Percentiles rank a stretch among this genome's conserved stretches.
These are phyloP conservation scores for Ogataea allantospora DNA, from an alignment of 805 yeast species.

Conservation along the genomic window DNA sequence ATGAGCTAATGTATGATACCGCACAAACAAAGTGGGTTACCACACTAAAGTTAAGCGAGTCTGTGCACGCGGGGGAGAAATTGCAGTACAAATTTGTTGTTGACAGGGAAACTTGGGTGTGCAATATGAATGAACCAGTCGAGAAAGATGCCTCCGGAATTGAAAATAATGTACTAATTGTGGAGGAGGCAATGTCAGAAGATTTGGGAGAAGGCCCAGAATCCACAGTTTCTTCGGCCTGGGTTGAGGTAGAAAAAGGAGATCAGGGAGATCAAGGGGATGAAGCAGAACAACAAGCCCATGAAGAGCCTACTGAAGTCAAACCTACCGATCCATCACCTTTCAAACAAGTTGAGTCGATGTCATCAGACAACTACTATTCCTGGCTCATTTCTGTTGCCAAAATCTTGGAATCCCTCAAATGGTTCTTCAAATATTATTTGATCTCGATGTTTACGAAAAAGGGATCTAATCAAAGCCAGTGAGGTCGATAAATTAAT, in stretches of 20 bases:
- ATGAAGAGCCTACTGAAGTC: not conserved
- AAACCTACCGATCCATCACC: not conserved
- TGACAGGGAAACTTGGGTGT: constrained; percentile 29
- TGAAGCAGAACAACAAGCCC: not conserved
- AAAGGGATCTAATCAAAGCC: constrained; percentile 5
- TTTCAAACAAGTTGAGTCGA: not conserved
- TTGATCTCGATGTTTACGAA: constrained; percentile 16
- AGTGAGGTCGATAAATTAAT: not conserved
- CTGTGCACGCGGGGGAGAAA: constrained; percentile 14
- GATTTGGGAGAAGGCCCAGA: constrained; percentile 2
- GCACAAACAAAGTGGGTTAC: constrained; percentile 10
- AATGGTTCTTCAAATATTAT: constrained; percentile 24
- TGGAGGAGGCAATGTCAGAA: constrained; percentile 4
- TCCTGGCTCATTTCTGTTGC: constrained; percentile 19
- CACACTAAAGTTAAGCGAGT: constrained; percentile 1
- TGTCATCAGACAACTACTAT: constrained; percentile 14
- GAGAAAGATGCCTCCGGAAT: constrained; percentile 29
- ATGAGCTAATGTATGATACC: constrained; percentile 8
- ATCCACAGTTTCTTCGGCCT: constrained; percentile 13
- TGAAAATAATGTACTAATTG: constrained; percentile 25
- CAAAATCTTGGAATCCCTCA: constrained; percentile 16
- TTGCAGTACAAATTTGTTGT: constrained; percentile 31
- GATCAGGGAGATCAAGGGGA: constrained; percentile 1
- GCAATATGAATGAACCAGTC: constrained; percentile 19
- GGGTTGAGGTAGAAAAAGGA: constrained; percentile 17